Conservation (phyloP, 345 rosid genomes). For the Diplotaxis tenuifolia region DNA sequence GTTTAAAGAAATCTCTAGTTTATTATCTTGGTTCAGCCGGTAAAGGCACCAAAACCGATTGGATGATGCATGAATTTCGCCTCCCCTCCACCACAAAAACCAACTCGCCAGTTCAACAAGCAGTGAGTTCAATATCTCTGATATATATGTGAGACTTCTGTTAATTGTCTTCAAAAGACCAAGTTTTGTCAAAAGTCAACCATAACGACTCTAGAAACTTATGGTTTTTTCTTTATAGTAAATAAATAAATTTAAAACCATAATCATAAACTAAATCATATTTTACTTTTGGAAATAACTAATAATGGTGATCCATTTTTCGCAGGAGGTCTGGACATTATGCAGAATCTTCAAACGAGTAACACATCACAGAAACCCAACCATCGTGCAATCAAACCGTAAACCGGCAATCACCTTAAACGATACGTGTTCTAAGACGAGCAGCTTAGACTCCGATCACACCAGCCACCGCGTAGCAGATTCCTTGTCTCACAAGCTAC, state of each 20-base stretch:
- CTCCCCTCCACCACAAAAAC: slow-evolving; percentile 44
- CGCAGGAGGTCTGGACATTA: slow-evolving; percentile 83
- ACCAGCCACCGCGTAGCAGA: slow-evolving; percentile 40
- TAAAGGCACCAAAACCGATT: slow-evolving; percentile 82
- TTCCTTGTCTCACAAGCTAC: slow-evolving; percentile 22
- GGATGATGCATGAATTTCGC: slow-evolving; percentile 95
- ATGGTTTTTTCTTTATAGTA: background rate
- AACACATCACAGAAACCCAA: slow-evolving; percentile 32
- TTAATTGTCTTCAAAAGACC: background rate
- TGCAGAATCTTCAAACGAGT: slow-evolving; percentile 73
- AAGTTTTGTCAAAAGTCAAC: background rate
- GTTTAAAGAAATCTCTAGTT: slow-evolving; percentile 79
- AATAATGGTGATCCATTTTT: slow-evolving; percentile 3
- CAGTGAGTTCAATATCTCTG: slow-evolving; percentile 47
- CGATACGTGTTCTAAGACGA: slow-evolving; percentile 50
- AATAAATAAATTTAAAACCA: background rate
- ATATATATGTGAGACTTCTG: background rate
- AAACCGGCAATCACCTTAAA: slow-evolving; percentile 34
- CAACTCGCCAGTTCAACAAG: slow-evolving; percentile 45
- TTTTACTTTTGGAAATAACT: background rate
- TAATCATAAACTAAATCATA: background rate
- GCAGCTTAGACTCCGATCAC: slow-evolving; percentile 56
- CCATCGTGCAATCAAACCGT: slow-evolving; percentile 27
- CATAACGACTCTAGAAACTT: background rate
- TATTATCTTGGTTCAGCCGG: slow-evolving; percentile 77